Base-by-base conservation (phyloP, 345 rosid species). In the Arabis alpina region DNA sequence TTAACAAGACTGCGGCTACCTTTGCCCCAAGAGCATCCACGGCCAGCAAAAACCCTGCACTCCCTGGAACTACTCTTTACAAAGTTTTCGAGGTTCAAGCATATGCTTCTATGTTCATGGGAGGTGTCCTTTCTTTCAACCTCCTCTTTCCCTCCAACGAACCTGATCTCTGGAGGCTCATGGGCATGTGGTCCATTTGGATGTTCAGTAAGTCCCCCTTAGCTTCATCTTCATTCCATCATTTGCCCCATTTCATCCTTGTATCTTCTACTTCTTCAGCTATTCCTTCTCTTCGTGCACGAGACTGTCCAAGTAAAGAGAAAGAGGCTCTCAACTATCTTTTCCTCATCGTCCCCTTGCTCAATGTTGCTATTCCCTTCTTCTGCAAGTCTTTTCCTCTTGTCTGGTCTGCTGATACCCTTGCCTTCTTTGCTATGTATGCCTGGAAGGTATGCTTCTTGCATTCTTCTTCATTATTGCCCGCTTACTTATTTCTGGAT, bases 101-200 rank as follows among this genome's bases (percentile, higher is more conserved):
- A 3, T 93, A 91, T 76, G 84, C 52, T 9, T 91, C 88, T 0
- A 81, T 93, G 97, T 54, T 89, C 59, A 52, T 86, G 2, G 98
- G 98, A 11, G 97, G 97, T 41, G 92, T 80, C 49, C 86, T 90
- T 23, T 87, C 98, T 49, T 93, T 86, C 84, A 93, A 93, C 70
- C 88, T 93, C 66, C 75, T 91, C 30, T 89, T 89, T 76, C 97
- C 97, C 51, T 89, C 97, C 4, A 82, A 83, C 66, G 91, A 91
- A 71, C 98, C 98, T 6, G 97, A 93, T 67, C 48, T 93, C 10
- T 91, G 97, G 97, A 91, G 98, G 78, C 76, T 93, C 49, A 91
- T 91, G 91, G 98, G 98, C 30, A 93, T 93, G 98, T 93, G 98
- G 98, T 93, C 98, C 23, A 91, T 93, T 68, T 88, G 98, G 98